phyloP scores from a whole-genome alignment of 176 grass and related monocot species.

The Canna indica region DNA sequence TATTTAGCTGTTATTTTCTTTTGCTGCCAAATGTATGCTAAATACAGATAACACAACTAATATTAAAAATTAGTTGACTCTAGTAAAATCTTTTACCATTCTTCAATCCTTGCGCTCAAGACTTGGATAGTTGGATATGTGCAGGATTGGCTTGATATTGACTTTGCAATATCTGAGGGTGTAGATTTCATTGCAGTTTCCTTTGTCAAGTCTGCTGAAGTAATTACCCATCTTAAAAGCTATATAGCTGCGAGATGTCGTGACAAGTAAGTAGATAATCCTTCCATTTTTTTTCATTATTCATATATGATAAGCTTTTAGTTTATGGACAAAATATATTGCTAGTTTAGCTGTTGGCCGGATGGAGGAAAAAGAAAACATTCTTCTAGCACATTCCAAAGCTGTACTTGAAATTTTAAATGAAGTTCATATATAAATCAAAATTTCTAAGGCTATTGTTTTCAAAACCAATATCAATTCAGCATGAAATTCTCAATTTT shows the following conservation, averaged over 20 bases:
- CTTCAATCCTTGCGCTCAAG: constrained; percentile 8
- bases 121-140: constrained; percentile 17
- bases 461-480: no score
- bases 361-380: no score
- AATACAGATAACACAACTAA: background rate
- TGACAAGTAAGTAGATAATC: constrained; percentile 37
- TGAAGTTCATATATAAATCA: no score
- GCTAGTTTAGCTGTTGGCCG: no score
- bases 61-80: background rate
- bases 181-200: constrained; percentile 98
- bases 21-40: background rate
- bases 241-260: constrained; percentile 80
- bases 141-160: constrained; percentile 99
- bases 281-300: background rate
- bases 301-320: background rate
- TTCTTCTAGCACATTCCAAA: no score
- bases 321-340: no score
- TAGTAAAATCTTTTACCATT: background rate
- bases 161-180: constrained; percentile 90
- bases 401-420: no score
- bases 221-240: constrained; percentile 90
- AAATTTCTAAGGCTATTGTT: no score
- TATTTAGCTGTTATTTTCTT: background rate
- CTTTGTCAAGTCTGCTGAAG: constrained; percentile 97
- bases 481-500: no score